Evolutionary conservation across 2,329 filamentous ascomycete genomes (phyloP).

Genomic region (Neurospora sp.): DNA sequence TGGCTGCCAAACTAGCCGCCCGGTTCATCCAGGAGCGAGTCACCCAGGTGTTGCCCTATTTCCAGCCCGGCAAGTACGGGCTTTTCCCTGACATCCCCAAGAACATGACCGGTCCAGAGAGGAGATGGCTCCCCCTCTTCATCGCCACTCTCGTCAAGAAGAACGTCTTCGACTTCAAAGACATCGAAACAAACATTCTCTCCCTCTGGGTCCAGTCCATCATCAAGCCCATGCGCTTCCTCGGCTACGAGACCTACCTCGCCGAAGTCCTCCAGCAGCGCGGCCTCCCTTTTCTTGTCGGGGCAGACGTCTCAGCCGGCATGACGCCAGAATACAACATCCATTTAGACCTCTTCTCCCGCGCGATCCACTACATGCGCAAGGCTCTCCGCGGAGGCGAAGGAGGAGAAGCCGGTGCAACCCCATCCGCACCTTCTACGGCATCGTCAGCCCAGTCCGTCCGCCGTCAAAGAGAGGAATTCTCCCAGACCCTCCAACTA

Average conservation of each 20-base stretch:
- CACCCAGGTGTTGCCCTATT: conserved; percentile 34
- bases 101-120: conserved; percentile 29
- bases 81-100: conserved; percentile 36
- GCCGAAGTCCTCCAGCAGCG: conserved; percentile 35
- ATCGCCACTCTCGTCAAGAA: conserved; percentile 38
- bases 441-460: neutral
- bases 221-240: conserved; percentile 35
- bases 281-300: conserved; percentile 30
- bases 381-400: conserved; percentile 32
- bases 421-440: conserved; percentile 18
- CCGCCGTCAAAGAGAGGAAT: conserved; percentile 30
- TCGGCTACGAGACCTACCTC: conserved; percentile 41
- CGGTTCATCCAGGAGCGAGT: conserved; percentile 36
- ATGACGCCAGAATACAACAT: conserved; percentile 36
- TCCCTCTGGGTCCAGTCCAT: conserved; percentile 45
- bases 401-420: conserved; percentile 20
- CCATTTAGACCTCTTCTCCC: conserved; percentile 40
- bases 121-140: conserved; percentile 42
- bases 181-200: conserved; percentile 34
- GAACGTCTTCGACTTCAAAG: conserved; percentile 36
- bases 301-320: conserved; percentile 24
- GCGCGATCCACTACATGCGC: conserved; percentile 42
- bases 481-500: conserved; percentile 31
- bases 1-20: conserved; percentile 37
- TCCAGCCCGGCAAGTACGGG: conserved; percentile 37